These are phyloP conservation scores for Rhodocollybia butyracea DNA, from an alignment of 768 basidiomycete genomes.

Conservation along the genomic window DNA sequence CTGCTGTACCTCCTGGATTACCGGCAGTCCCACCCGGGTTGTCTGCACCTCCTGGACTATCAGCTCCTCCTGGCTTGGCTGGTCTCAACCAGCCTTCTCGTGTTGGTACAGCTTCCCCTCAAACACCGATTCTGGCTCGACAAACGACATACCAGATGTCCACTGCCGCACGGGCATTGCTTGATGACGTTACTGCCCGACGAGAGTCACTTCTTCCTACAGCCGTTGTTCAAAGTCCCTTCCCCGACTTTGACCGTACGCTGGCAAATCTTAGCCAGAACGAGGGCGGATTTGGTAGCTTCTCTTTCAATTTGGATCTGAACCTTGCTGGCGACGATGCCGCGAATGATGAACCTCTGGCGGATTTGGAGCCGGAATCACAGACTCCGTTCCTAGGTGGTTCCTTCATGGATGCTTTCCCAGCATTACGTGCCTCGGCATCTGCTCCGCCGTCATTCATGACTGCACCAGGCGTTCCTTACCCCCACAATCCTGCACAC, in stretches of 20 bases:
- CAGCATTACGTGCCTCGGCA: slow-evolving; percentile 45
- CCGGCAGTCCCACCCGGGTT: slow-evolving; percentile 47
- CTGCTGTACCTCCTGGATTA: slow-evolving; percentile 40
- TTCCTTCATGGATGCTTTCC: slow-evolving; percentile 69
- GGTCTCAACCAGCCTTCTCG: slow-evolving; percentile 44
- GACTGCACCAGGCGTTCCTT: slow-evolving; percentile 52
- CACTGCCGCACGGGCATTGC: slow-evolving; percentile 74
- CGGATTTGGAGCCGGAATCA: slow-evolving; percentile 51
- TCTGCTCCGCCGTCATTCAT: slow-evolving; percentile 31
- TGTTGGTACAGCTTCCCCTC: slow-evolving; percentile 46
- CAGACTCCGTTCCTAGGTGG: slow-evolving; percentile 55
- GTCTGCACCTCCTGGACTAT: slow-evolving; percentile 60
- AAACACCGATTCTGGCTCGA: slow-evolving; percentile 49
- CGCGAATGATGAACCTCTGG: slow-evolving; percentile 35
- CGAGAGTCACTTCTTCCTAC: slow-evolving; percentile 52
- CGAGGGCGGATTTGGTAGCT: slow-evolving; percentile 61
- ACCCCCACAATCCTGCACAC: slow-evolving; percentile 43
- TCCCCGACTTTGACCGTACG: slow-evolving; percentile 89
- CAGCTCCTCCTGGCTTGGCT: slow-evolving; percentile 48
- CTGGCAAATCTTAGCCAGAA: slow-evolving; percentile 66
- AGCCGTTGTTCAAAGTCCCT: slow-evolving; percentile 52
- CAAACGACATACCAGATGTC: slow-evolving; percentile 83
- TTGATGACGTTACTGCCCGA: slow-evolving; percentile 79
- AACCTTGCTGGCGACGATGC: slow-evolving; percentile 56
- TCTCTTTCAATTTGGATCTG: slow-evolving; percentile 86